Evolutionary conservation across 1,139 yeast genomes (phyloP), one percentile per base, ranked within the genome.

Genomic region (Sugiyamaella neomexicana): DNA sequence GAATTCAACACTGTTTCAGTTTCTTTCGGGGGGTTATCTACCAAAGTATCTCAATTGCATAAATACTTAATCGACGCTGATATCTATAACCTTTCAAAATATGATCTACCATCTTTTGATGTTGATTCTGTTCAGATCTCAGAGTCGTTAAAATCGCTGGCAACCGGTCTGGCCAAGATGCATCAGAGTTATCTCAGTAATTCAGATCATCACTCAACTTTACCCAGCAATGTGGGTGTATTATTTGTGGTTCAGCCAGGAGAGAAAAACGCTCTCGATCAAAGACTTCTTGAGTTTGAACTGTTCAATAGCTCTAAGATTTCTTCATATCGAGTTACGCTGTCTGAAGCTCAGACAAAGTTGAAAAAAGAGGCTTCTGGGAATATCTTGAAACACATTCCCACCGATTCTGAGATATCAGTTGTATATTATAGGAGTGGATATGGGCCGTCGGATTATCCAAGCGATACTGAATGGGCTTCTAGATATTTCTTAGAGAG

Each of bases 1-100:
- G 99, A 93, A 68, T 93, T 91, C 74, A 93, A 93, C 70, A 90
- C 99, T 1, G 91, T 93, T 2, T 86, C 97, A 64, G 96, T 93
- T 1, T 90, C 98, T 0, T 93, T 93, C 75, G 97, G 96, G 20
- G 97, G 96, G 0, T 76, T 93, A 53, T 86, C 97, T 1, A 71
- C 89, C 12, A 86, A 85, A 66, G 91, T 89, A 17, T 88, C 95
- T 17, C 77, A 81, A 63, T 74, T 89, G 57, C 99, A 93, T 69
- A 72, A 78, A 37, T 88, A 66, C 57, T 60, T 73, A 50, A 62
- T 65, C 16, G 58, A 60, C 37, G 59, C 71, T 9, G 73, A 68
- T 37, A 58, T 64, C 1, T 72, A 71, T 45, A 64, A 63, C 5
- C 56, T 57, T 4, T 54, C 55, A 7, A 34, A 27, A 4, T 27